Evolutionary conservation across 345 rosid genomes (phyloP).

Genomic region (Hypericum androsaemum): DNA sequence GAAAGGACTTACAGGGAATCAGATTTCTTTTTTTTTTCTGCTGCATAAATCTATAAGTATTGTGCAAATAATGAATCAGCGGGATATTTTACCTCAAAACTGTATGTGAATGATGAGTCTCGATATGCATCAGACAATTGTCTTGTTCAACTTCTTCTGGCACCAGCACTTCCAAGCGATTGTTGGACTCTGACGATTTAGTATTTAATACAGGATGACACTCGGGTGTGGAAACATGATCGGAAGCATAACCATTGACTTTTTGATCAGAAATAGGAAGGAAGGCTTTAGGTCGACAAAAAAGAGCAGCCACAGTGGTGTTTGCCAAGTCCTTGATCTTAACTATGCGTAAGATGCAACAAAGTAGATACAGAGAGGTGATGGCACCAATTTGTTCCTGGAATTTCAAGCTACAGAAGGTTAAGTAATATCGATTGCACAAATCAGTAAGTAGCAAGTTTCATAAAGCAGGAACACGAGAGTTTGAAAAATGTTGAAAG

Average conservation of each 20-base stretch:
- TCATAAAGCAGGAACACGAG: background rate
- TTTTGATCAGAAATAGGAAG: constrained; percentile 37
- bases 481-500: constrained; percentile 5
- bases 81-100: constrained; percentile 54
- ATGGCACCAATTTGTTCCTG: constrained; percentile 68
- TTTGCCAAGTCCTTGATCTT: constrained; percentile 97
- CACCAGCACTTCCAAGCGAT: constrained; percentile 21
- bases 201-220: constrained; percentile 28
- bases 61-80: no score
- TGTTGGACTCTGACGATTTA: constrained; percentile 24
- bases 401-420: constrained; percentile 20
- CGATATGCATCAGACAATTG: constrained; percentile 19
- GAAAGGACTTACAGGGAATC: no score
- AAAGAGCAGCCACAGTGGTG: constrained; percentile 77
- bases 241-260: constrained; percentile 41
- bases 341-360: constrained; percentile 89
- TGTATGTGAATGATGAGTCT: constrained; percentile 22
- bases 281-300: constrained; percentile 57
- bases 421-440: constrained; percentile 10
- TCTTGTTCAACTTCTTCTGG: constrained; percentile 30
- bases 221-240: constrained; percentile 27
- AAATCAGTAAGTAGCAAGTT: background rate
- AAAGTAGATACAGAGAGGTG: constrained; percentile 82
- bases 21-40: no score
- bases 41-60: no score